Base-by-base conservation (phyloP, 2,329 filamentous ascomycete genomes). In the Fusarium compactum region DNA sequence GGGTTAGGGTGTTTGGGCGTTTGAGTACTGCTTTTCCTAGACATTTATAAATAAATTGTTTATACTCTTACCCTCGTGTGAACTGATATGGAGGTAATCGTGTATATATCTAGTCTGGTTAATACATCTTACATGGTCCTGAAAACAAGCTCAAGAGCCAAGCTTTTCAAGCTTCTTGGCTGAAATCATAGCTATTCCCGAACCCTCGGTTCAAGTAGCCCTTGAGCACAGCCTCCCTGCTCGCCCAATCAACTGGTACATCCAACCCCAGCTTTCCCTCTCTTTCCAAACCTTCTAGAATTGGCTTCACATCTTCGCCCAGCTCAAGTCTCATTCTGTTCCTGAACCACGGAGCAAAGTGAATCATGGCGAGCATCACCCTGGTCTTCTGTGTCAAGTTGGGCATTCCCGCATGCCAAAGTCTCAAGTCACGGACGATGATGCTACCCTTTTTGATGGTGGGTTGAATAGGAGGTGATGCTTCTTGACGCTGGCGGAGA, bases 391-490 rank as follows among this genome's bases (percentile, higher is more conserved):
- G 76, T 2, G 84, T 85, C 44, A 77, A 72, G 69, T 91, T 90
- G 3, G 87, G 87, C 85, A 89, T 89, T 1, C 88, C 89, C 0
- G 87, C 87, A 74, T 91, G 88, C 88, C 89, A 91, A 8, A 90
- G 82, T 25, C 88, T 79, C 56, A 91, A 76, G 74, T 91, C 89
- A 3, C 89, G 82, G 30, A 91, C 74, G 38, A 90, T 81, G 24
- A 90, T 74, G 41, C 85, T 85, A 0, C 89, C 87, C 70, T 87
- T 88, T 38, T 80, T 80, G 1, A 89, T 82, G 5, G 77, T 58
- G 0, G 87, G 86, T 71, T 89, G 87, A 14, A 82, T 74, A 0
- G 86, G 86, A 8, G 83, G 80, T 9, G 82, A 76, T 4, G 79
- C 69, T 6, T 71, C 58, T 4, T 78, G 63, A 8, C 83, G 79